A percentile compares a stretch with the other conserved stretches of the same genome.
phyloP scores from a whole-genome alignment of 345 rosid species.

The Turritis glabra region DNA sequence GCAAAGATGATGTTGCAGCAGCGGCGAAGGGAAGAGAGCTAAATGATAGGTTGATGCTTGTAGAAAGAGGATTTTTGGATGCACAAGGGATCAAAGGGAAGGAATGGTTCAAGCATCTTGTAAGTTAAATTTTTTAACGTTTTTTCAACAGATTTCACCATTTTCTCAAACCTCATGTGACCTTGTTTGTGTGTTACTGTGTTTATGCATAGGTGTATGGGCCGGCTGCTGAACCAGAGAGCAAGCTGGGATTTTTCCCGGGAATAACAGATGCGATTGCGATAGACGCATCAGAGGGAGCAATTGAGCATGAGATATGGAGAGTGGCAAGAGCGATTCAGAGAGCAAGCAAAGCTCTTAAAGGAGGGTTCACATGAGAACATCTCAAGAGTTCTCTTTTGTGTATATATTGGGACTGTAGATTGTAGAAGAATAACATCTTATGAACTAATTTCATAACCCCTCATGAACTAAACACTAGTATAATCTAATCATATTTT shows the following conservation, averaged over 20 bases:
- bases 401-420: constrained; percentile 26
- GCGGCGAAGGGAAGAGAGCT: constrained; percentile 54
- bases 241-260: constrained; percentile 71
- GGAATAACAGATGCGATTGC: constrained; percentile 77
- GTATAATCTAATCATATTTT: not conserved
- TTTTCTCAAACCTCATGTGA: not conserved
- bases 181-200: not conserved
- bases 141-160: not conserved
- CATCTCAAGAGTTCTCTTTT: not conserved
- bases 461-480: not conserved
- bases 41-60: constrained; percentile 86
- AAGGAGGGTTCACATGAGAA: constrained; percentile 52
- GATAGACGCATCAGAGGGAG: constrained; percentile 32
- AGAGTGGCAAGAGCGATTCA: constrained; percentile 84
- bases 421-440: constrained; percentile 28
- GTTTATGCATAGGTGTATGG: constrained; percentile 67
- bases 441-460: constrained; percentile 4
- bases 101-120: constrained; percentile 96
- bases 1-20: constrained; percentile 30
- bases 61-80: constrained; percentile 92
- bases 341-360: constrained; percentile 75
- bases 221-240: constrained; percentile 52
- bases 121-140: constrained; percentile 34
- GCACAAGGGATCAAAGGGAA: constrained; percentile 69
- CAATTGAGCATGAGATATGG: constrained; percentile 82